phyloP scores from a whole-genome alignment of 2,329 filamentous ascomycete genomes.

The Trichoderma sp. region DNA sequence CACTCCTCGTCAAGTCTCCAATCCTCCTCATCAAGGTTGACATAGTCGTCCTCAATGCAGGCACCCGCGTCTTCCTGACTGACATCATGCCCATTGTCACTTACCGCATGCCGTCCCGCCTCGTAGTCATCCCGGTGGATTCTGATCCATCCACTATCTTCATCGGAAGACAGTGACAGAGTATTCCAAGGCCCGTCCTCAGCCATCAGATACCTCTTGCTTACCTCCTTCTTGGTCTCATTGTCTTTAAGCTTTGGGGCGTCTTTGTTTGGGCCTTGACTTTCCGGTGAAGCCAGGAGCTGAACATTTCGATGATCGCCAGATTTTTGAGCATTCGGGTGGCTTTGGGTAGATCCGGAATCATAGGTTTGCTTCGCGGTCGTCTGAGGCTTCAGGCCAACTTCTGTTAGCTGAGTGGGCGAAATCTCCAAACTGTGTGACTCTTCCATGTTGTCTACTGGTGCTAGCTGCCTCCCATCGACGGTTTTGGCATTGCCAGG shows the following conservation, averaged over 20 bases:
- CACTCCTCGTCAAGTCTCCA: background rate
- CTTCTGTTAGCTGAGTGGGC: too few relatives aligned
- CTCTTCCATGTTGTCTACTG: too few relatives aligned
- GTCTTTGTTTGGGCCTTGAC: background rate
- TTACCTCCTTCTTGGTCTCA: background rate
- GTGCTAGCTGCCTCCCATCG: too few relatives aligned
- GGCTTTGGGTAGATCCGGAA: too few relatives aligned
- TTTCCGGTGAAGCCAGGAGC: background rate
- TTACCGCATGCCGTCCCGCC: background rate
- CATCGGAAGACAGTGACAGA: background rate
- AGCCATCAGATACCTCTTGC: too few relatives aligned
- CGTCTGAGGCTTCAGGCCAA: background rate
- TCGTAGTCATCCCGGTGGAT: conserved; percentile 2
- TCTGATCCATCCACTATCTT: background rate
- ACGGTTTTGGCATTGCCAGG: too few relatives aligned
- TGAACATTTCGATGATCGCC: background rate
- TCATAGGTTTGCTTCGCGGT: too few relatives aligned
- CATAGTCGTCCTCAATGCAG: background rate
- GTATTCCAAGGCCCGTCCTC: background rate
- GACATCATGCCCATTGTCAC: conserved; percentile 11
- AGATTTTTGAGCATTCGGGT: background rate
- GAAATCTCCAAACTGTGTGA: too few relatives aligned
- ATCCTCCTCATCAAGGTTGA: background rate
- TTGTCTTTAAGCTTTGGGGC: background rate
- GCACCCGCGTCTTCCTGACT: background rate